Evolutionary conservation across 2,329 filamentous ascomycete genomes (phyloP).

Genomic region (Xylariales sp.): DNA sequence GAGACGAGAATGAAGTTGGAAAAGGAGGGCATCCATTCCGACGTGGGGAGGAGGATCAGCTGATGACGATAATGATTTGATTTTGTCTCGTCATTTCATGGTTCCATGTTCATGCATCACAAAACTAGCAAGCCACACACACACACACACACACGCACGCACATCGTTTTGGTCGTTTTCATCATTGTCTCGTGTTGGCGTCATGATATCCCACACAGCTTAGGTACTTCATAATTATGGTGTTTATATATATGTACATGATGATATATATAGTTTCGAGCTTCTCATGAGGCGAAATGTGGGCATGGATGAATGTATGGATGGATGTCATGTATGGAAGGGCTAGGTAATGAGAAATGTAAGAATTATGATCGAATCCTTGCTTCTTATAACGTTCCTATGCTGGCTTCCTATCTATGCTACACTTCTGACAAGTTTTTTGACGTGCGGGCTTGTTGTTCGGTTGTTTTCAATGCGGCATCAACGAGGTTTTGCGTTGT

Average conservation of each 20-base stretch:
- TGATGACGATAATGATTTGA: slow-evolving; percentile 46
- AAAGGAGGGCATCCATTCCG: slow-evolving; percentile 56
- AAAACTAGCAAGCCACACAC: slow-evolving; percentile 1
- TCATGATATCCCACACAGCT: slow-evolving; percentile 37
- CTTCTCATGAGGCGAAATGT: slow-evolving; percentile 4
- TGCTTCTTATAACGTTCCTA: slow-evolving; percentile 8
- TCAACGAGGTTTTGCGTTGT: too few relatives aligned
- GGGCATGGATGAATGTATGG: not conserved
- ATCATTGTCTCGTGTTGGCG: slow-evolving; percentile 12
- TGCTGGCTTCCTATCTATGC: slow-evolving; percentile 6
- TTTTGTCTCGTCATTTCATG: not conserved
- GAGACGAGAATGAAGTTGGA: slow-evolving; percentile 62
- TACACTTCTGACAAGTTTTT: not conserved
- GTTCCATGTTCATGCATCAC: slow-evolving; percentile 17
- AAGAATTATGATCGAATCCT: slow-evolving; percentile 11
- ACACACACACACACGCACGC: too few relatives aligned
- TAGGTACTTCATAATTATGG: slow-evolving; percentile 23
- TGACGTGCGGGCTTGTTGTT: too few relatives aligned
- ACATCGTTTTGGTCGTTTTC: slow-evolving; percentile 6
- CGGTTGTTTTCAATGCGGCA: not conserved
- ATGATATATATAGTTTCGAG: slow-evolving; percentile 5
- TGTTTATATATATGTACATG: slow-evolving; percentile 20
- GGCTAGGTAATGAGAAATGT: slow-evolving; percentile 14
- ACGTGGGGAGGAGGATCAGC: slow-evolving; percentile 62
- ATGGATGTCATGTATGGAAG: not conserved